Evolutionary conservation across 257 asterid species (phyloP), one percentile per base, ranked within the genome.

Genomic region (Fraxinus excelsior): DNA sequence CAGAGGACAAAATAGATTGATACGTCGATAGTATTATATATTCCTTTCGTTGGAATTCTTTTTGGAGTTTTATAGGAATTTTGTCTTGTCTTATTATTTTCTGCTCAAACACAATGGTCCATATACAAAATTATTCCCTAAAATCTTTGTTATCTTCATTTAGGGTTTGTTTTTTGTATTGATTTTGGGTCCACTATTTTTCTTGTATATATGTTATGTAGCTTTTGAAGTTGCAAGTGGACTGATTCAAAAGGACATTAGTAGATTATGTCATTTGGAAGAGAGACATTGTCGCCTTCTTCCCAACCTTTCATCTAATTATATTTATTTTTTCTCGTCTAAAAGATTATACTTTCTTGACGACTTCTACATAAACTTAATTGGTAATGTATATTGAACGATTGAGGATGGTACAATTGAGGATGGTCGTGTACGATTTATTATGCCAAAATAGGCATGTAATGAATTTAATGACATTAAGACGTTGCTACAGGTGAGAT

Each of bases 211-310:
- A 35, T 88, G 94, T 76, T 65, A 90, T 34, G 89, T 90, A 70
- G 91, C 91, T 85, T 80, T 86, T 80, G 84, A 62, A 79, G 37
- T 85, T 80, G 87, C 85, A 70, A 72, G 42, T 73, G 79, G 79
- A 65, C 82, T 82, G 82, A 79, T 78, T 74, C 60, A 78, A 8
- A 73, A 53, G 62, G 62, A 53, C 62, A 53, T 53, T 19, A 19
- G 62, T 53, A 53, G 62, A 53, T 25, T 53, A 18, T 53, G 31
- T 2, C 31, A 28, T 28, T 28, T 28, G 31, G 31, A 28, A 28
- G 31, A 26, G n/a, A 53, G 62, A 53, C 31, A 53, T 19, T 18
- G 62, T 53, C 62, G 19, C 62, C 62, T 18, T 19, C 25, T 53
- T 7, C 25, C 62, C 62, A 53, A 53, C 62, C 19, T 53, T 18